phyloP scores from a whole-genome alignment of 441 rosid species.

The Pelargonium citronellum region DNA sequence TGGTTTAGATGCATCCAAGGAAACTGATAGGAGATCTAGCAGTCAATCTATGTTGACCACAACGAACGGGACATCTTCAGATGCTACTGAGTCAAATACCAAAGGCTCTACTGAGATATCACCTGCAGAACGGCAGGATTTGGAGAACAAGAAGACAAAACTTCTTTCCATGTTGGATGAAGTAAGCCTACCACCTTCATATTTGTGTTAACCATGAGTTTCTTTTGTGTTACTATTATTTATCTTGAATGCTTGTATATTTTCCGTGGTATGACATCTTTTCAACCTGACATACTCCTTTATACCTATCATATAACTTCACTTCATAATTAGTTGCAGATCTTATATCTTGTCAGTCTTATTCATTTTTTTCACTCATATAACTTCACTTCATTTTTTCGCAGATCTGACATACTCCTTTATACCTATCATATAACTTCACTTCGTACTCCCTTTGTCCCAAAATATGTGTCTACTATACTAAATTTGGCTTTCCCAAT shows the following conservation, averaged over 20 bases:
- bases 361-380: neutral
- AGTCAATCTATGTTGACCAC: constrained; percentile 21
- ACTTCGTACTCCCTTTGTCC: no score
- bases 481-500: no score
- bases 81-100: constrained; percentile 24
- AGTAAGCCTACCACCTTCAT: constrained; percentile 33
- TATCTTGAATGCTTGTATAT: constrained; percentile 2
- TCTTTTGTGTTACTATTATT: neutral
- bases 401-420: no score
- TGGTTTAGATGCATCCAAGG: constrained; percentile 27
- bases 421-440: no score
- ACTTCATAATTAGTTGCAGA: neutral
- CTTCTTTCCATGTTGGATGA: constrained; percentile 77
- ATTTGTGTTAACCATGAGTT: constrained; percentile 1
- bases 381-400: no score
- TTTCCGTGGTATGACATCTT: neutral
- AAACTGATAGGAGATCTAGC: constrained; percentile 30
- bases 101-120: constrained; percentile 45
- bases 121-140: constrained; percentile 59
- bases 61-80: constrained; percentile 23
- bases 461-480: no score
- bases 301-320: neutral
- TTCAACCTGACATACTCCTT: neutral
- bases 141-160: constrained; percentile 63
- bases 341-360: neutral